These are phyloP conservation scores for Claviceps sp. DNA, from an alignment of 2,329 filamentous ascomycete species.

Conservation along the genomic window DNA sequence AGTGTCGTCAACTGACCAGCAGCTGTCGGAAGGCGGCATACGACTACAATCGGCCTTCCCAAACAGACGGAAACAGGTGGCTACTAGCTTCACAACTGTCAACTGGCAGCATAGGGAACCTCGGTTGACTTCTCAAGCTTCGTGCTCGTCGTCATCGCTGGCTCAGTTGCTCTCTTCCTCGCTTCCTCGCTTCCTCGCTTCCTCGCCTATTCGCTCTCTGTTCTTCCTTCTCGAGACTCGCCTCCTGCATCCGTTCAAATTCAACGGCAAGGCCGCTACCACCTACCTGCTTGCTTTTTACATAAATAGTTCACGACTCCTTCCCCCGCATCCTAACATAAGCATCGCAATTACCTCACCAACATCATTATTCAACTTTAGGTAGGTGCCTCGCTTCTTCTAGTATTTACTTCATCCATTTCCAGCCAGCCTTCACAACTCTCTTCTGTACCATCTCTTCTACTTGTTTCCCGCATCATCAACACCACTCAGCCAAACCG, in stretches of 20 bases:
- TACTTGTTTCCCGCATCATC: slow-evolving; percentile 29
- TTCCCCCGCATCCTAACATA: slow-evolving; percentile 7
- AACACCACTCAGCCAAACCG: slow-evolving; percentile 26
- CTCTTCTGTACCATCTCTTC: slow-evolving; percentile 10
- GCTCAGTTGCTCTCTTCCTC: slow-evolving; percentile 2
- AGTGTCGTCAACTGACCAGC: not conserved
- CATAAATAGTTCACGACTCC: slow-evolving; percentile 5
- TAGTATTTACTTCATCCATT: slow-evolving; percentile 2
- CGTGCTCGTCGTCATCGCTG: slow-evolving; percentile 3
- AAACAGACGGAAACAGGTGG: not conserved
- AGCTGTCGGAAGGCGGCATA: not conserved
- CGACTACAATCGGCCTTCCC: not conserved
- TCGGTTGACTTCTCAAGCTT: not conserved
- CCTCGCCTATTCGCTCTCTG: not conserved
- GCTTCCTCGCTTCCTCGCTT: not conserved
- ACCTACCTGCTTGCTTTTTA: slow-evolving; percentile 5
- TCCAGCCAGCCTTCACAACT: slow-evolving; percentile 5
- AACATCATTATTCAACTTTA: slow-evolving; percentile 7
- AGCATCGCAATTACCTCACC: slow-evolving; percentile 13
- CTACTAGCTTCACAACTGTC: slow-evolving; percentile 5
- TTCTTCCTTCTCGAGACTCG: slow-evolving; percentile 5
- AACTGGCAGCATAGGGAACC: slow-evolving; percentile 1
- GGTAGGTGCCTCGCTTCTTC: slow-evolving; percentile 10
- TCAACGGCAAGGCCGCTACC: slow-evolving; percentile 3
- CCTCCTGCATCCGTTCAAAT: slow-evolving; percentile 1